Conservation (phyloP, 805 yeast genomes). For the Metschnikowia peoriensis region DNA sequence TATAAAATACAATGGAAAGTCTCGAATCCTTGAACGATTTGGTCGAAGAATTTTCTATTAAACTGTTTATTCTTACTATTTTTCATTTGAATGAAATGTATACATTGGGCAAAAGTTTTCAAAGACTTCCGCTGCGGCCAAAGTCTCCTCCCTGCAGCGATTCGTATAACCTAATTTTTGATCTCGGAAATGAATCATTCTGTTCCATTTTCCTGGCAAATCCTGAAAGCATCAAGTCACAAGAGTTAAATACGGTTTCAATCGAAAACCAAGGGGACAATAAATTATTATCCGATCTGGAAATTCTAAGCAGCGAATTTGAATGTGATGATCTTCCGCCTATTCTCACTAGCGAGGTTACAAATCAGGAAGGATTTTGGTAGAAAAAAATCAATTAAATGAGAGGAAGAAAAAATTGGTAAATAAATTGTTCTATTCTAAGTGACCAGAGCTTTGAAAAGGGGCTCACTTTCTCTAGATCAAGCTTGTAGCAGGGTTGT, state of each 20-base stretch:
- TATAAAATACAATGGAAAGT: slow-evolving; percentile 18
- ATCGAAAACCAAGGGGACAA: background rate
- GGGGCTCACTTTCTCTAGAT: background rate
- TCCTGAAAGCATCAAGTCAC: background rate
- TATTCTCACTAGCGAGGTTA: slow-evolving; percentile 8
- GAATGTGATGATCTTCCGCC: slow-evolving; percentile 9
- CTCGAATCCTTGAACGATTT: slow-evolving; percentile 22
- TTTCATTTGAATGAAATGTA: slow-evolving; percentile 16
- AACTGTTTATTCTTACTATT: slow-evolving; percentile 13
- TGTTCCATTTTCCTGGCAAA: slow-evolving; percentile 18
- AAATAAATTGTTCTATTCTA: slow-evolving; percentile 1
- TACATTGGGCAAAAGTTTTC: slow-evolving; percentile 3
- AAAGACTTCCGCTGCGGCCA: slow-evolving; percentile 6
- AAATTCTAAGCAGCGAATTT: slow-evolving; percentile 19
- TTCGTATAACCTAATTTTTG: slow-evolving; percentile 10
- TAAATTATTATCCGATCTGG: slow-evolving; percentile 16
- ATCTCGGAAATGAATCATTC: slow-evolving; percentile 13
- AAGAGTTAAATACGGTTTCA: background rate
- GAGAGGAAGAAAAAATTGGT: background rate
- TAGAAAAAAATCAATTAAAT: too few relatives aligned
- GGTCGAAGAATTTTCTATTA: slow-evolving; percentile 18
- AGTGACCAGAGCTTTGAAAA: background rate
- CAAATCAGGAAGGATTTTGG: background rate
- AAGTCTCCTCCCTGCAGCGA: background rate
- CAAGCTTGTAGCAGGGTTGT: slow-evolving; percentile 25